Evolutionary conservation across 2,329 filamentous ascomycete species (phyloP).

Genomic region (Diatrype stigma): DNA sequence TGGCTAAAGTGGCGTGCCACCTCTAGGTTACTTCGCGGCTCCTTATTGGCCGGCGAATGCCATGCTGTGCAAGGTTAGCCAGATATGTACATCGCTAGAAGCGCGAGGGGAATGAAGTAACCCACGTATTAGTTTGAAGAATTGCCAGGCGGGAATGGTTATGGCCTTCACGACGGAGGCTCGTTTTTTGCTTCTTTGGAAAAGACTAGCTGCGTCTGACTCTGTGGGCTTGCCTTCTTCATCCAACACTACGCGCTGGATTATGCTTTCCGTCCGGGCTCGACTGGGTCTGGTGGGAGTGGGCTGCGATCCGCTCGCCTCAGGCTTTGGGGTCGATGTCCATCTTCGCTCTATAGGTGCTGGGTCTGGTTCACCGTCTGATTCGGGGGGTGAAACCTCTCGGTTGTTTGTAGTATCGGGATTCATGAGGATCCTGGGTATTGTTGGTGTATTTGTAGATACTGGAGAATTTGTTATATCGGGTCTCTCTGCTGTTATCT

Average conservation of each 20-base stretch:
- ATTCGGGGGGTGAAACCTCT: constrained; percentile 15
- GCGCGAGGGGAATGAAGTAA: constrained; percentile 18
- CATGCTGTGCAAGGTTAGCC: constrained; percentile 59
- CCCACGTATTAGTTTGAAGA: constrained; percentile 88
- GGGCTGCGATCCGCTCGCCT: constrained; percentile 8
- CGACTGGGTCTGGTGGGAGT: constrained; percentile 23
- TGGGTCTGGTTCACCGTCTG: constrained; percentile 12
- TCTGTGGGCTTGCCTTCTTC: constrained; percentile 42
- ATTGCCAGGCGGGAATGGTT: constrained; percentile 95
- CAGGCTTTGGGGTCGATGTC: constrained; percentile 21
- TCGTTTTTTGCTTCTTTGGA: constrained; percentile 41
- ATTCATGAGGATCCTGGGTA: constrained; percentile 30
- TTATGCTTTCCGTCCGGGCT: constrained; percentile 52
- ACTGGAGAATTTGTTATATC: constrained; percentile 30
- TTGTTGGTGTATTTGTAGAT: constrained; percentile 12
- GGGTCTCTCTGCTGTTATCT: constrained; percentile 28
- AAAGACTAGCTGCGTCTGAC: constrained; percentile 36
- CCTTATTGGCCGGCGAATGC: constrained; percentile 62
- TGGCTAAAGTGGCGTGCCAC: constrained; percentile 85
- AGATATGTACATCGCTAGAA: too few species aligned
- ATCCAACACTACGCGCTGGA: constrained; percentile 55
- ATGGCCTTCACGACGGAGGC: constrained; percentile 69
- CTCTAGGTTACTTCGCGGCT: constrained; percentile 65
- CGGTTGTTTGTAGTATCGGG: constrained; percentile 23
- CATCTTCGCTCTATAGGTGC: constrained; percentile 30